Base-by-base conservation (phyloP, 345 rosid genomes). In the Odontarrhena argentea region DNA sequence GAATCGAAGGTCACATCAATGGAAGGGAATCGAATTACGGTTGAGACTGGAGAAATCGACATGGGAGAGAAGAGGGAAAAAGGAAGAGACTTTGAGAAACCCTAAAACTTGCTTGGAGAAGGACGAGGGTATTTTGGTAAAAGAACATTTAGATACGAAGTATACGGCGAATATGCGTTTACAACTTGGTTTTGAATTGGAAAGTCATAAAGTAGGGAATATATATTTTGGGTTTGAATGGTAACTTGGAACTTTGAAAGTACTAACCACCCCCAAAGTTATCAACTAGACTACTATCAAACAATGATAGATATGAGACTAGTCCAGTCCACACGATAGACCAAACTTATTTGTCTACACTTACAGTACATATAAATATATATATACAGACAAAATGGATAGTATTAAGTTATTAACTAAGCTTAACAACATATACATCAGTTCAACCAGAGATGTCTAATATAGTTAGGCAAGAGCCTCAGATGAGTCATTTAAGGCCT, bases 401-500 rank as follows among this genome's bases (percentile, higher is more conserved):
- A 18, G 22, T 18, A 18, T 18, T 18, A 18, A 18, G 22, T 18
- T 18, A 18, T 18, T 18, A 0, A 18, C 22, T 60, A 5, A 1
- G 28, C 14, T 60, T 60, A 60, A 26, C 12, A 28, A 35, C 54
- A 32, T 61, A 61, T 22, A 7, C 22, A n/a, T 28, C 32, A 28
- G 32, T 4, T 28, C 32, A 4, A 28, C 3, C n/a, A n/a, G 32
- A 28, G 4, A 2, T 32, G 12, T 45, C 62, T 22, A 34, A 3
- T 12, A 43, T 18, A 66, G 35, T 36, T 55, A 71, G 49, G 63
- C 69, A 8, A 28, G 32, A 32, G 36, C 32, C 32, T 28, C 32
- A 32, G 36, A 60, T 78, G 84, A 87, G 65, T 86, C 87, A 51
- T 75, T 81, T 6, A 77, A 84, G 12, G 73, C 86, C 47, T 82